Evolutionary conservation across 31 red algal genomes (phyloP), one percentile per base, ranked within the genome.

Genomic region (Odonthalia washingtoniensis): DNA sequence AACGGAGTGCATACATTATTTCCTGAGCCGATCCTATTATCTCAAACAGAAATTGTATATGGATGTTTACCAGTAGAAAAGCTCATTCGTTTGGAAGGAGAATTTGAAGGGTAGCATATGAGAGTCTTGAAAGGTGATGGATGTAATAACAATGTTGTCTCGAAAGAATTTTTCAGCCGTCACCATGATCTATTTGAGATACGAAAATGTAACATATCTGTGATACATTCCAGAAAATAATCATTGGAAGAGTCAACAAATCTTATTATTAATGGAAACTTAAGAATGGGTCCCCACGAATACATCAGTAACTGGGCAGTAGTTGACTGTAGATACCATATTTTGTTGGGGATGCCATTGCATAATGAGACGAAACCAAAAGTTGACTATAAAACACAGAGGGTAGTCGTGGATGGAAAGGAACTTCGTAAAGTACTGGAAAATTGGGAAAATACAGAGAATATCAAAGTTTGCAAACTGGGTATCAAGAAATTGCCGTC

Each of bases 261-360:
- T 6, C 9, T 21, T 28, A 26, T 88, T 45, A 21, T 52, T 24
- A 80, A 3, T 63, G 73, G 49, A 28, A 80, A 72, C 27, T 30
- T 88, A 9, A 1, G 33, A 17, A 70, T 80, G 1, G 85, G 75
- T 44, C 16, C 49, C 26, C 75, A 53, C 35, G 3, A 5, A 1
- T 80, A 79, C 39, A 70, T 21, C 1, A 5, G 3, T n/a, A 69
- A 67, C 27, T 88, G 65, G 85, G 46, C 70, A 26, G 63, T 88
- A 2, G 83, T 49, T 31, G 36, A 77, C 44, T 75, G 70, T 16
- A 9, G 83, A 61, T 87, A 87, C 36, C 63, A 88, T 39, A 74
- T 88, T 46, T 42, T 80, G 6, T 65, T 88, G 2, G 62, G 46
- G 35, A 88, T 70, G 9, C 62, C 85, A 2, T 80, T 72, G 85